Percentiles rank a stretch among this genome's conserved stretches.
phyloP scores from a whole-genome alignment of 495 filamentous ascomycete genomes.

The Penicillium pulvis region DNA sequence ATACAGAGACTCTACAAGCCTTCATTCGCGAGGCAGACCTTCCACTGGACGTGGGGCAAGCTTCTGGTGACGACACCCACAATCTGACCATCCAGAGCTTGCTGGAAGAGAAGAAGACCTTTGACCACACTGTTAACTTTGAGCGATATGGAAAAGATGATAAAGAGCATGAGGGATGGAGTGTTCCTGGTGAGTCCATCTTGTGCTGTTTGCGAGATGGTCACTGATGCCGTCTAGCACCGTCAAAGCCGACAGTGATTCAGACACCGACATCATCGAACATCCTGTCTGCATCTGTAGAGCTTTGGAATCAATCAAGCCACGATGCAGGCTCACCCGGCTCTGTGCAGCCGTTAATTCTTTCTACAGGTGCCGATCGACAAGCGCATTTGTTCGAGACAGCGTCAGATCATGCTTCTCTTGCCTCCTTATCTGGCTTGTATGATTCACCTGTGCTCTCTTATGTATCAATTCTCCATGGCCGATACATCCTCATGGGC shows the following conservation, averaged over 20 bases:
- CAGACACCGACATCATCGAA: slow-evolving; percentile 53
- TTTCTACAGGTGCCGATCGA: slow-evolving; percentile 56
- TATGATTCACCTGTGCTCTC: slow-evolving; percentile 64
- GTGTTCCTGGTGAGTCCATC: slow-evolving; percentile 46
- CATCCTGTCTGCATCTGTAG: slow-evolving; percentile 54
- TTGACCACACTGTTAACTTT: slow-evolving; percentile 57
- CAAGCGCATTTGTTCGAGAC: slow-evolving; percentile 50
- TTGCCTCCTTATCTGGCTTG: slow-evolving; percentile 39
- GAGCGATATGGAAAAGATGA: slow-evolving; percentile 51
- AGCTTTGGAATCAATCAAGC: slow-evolving; percentile 33
- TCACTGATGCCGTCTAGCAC: slow-evolving; percentile 42
- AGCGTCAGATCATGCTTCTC: slow-evolving; percentile 21
- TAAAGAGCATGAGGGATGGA: slow-evolving; percentile 48
- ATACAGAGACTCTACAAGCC: slow-evolving; percentile 58
- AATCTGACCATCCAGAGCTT: slow-evolving; percentile 64
- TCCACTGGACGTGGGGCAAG: slow-evolving; percentile 41
- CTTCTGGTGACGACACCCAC: slow-evolving; percentile 43
- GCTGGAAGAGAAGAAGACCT: slow-evolving; percentile 65
- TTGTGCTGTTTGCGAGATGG: neutral
- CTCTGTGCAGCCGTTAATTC: slow-evolving; percentile 30
- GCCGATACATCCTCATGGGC: slow-evolving; percentile 46
- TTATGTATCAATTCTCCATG: slow-evolving; percentile 35
- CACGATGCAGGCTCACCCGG: slow-evolving; percentile 16
- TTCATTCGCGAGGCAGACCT: slow-evolving; percentile 67
- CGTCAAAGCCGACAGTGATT: slow-evolving; percentile 45